Evolutionary conservation across 768 basidiomycete species (phyloP).

Genomic region (Podaxis carcinomalis): DNA sequence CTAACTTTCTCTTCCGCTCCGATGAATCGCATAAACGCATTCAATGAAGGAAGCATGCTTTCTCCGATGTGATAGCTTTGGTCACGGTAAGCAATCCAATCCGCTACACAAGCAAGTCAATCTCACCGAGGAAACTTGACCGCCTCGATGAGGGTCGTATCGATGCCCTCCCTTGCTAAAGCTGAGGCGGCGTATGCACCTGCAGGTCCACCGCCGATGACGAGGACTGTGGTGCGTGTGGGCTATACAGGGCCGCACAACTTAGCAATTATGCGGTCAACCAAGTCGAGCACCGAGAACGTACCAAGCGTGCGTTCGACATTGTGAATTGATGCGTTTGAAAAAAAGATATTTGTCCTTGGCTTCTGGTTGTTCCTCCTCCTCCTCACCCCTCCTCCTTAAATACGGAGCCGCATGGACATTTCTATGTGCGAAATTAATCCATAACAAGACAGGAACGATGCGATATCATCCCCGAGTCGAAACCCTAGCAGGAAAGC

Average conservation of each 20-base stretch:
- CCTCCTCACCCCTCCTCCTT: neutral
- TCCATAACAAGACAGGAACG: neutral
- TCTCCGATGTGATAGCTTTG: conserved; percentile 35
- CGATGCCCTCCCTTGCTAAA: conserved; percentile 36
- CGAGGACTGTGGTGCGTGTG: conserved; percentile 24
- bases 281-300: neutral
- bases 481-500: neutral
- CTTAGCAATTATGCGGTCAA: neutral
- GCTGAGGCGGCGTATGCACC: conserved; percentile 43
- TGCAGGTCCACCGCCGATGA: conserved; percentile 44
- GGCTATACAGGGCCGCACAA: neutral
- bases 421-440: neutral
- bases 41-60: conserved; percentile 32
- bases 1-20: conserved; percentile 29
- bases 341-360: neutral
- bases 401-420: neutral
- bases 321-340: neutral
- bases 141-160: conserved; percentile 36
- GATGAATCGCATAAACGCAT: conserved; percentile 31
- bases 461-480: neutral
- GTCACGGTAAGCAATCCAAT: neutral
- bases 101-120: too few relatives aligned
- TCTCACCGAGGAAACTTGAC: conserved; percentile 36
- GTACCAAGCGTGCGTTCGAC: neutral
- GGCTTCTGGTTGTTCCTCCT: neutral